phyloP scores from a whole-genome alignment of 768 basidiomycete species.

The Tricholoma terreum region DNA sequence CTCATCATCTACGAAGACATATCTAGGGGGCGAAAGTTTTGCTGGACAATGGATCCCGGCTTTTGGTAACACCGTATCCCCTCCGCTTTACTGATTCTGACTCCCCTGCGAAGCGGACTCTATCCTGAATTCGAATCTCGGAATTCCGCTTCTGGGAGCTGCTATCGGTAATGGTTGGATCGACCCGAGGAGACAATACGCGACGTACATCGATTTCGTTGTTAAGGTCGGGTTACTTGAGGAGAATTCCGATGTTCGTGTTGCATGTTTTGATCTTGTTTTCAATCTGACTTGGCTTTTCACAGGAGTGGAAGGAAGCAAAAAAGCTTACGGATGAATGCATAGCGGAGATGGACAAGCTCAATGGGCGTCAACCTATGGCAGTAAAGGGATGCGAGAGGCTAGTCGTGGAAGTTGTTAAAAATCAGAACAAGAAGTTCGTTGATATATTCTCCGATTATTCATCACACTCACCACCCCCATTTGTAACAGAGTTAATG shows the following conservation, averaged over 20 bases:
- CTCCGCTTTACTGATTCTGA: background rate
- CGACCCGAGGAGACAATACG: conserved; percentile 84
- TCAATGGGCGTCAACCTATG: conserved; percentile 51
- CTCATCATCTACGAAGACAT: conserved; percentile 62
- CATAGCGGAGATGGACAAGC: conserved; percentile 38
- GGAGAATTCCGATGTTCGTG: conserved; percentile 60
- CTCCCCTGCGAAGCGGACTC: conserved; percentile 58
- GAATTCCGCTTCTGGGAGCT: conserved; percentile 66
- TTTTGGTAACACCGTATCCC: conserved; percentile 56
- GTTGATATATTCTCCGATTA: conserved; percentile 8
- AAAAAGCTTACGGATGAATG: conserved; percentile 62
- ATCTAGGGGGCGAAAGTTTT: conserved; percentile 93
- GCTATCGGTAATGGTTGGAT: conserved; percentile 99
- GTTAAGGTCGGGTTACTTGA: conserved; percentile 77
- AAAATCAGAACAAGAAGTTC: conserved; percentile 39
- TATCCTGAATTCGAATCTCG: conserved; percentile 58
- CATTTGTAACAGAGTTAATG: conserved; percentile 53
- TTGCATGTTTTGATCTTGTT: conserved; percentile 1
- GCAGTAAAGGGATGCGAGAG: conserved; percentile 53
- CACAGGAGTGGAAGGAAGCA: conserved; percentile 58
- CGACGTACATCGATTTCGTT: conserved; percentile 84
- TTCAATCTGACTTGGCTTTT: background rate
- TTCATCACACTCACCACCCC: background rate
- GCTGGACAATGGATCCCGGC: conserved; percentile 98
- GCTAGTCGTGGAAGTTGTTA: conserved; percentile 47